Evolutionary conservation across 23 red algal genomes (phyloP).

Genomic region (Gracilaria vermiculophylla): DNA sequence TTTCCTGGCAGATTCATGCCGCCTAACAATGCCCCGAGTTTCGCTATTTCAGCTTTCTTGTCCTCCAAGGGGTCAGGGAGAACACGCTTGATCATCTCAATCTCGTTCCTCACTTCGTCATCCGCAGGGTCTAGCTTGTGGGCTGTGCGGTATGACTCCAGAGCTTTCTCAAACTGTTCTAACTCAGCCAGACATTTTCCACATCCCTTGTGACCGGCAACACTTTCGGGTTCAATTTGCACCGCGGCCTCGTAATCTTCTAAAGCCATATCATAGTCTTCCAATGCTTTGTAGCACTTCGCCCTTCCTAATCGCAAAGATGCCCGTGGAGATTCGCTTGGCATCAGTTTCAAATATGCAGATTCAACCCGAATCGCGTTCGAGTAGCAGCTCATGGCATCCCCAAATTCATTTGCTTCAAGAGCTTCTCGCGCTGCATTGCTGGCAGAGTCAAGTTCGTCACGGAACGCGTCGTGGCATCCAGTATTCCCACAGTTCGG

Average conservation of each 20-base stretch:
- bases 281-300: conserved; percentile 64
- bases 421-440: conserved; percentile 49
- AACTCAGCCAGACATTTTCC: conserved; percentile 60
- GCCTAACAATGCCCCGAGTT: conserved; percentile 45
- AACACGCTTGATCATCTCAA: conserved; percentile 24
- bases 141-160: conserved; percentile 49
- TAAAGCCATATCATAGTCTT: conserved; percentile 72
- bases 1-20: conserved; percentile 58
- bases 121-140: conserved; percentile 60
- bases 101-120: conserved; percentile 55
- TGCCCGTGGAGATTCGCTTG: conserved; percentile 12
- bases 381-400: conserved; percentile 63
- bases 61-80: conserved; percentile 50
- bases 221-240: conserved; percentile 55
- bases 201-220: conserved; percentile 63
- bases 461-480: conserved; percentile 60
- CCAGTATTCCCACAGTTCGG: conserved; percentile 31
- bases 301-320: conserved; percentile 45
- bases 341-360: conserved; percentile 38
- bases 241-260: conserved; percentile 60
- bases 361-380: conserved; percentile 62
- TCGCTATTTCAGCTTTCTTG: conserved; percentile 66
- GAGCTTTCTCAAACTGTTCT: conserved; percentile 43
- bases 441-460: conserved; percentile 51
- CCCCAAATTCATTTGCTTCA: conserved; percentile 35